phyloP scores from a whole-genome alignment of 192 early-diverging fungal genomes.

The Allomyces arbusculus region DNA sequence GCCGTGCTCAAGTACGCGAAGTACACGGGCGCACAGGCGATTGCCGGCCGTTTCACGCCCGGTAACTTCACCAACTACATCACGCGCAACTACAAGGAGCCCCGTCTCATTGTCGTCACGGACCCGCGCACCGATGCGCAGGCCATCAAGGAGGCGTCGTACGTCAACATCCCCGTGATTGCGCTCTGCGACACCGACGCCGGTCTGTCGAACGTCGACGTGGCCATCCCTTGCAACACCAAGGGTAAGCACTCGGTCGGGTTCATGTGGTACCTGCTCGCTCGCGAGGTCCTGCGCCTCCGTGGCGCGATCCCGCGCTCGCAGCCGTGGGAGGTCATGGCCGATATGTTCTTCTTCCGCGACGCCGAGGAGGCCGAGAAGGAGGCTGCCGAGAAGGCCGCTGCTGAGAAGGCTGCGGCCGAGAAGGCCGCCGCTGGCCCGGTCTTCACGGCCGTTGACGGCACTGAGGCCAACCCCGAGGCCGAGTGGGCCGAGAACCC shows the following conservation, averaged over 20 bases:
- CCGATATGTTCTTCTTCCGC: slow-evolving; percentile 99
- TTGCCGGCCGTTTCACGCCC: slow-evolving; percentile 99
- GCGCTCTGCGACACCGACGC: slow-evolving; percentile 97
- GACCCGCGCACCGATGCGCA: slow-evolving; percentile 98
- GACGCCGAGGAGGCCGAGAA: slow-evolving; percentile 92
- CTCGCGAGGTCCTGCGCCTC: slow-evolving; percentile 96
- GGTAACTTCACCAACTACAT: slow-evolving; percentile 99
- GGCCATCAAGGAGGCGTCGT: slow-evolving; percentile 96
- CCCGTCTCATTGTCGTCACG: slow-evolving; percentile 89
- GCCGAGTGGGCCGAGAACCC: too few relatives aligned
- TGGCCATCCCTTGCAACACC: slow-evolving; percentile 99
- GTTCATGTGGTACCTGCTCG: slow-evolving; percentile 90
- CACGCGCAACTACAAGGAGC: slow-evolving; percentile 98
- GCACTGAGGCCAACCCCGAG: slow-evolving; percentile 6
- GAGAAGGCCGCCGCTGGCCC: background rate
- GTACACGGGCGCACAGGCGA: slow-evolving; percentile 96
- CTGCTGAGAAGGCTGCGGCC: slow-evolving; percentile 16
- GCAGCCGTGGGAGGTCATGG: slow-evolving; percentile 88
- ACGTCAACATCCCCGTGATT: slow-evolving; percentile 99
- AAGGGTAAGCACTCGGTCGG: slow-evolving; percentile 97
- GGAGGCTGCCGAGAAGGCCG: slow-evolving; percentile 32
- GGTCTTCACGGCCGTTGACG: slow-evolving; percentile 4
- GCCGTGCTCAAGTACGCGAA: slow-evolving; percentile 96
- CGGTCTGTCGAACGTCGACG: slow-evolving; percentile 79
- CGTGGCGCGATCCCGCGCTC: slow-evolving; percentile 74